Evolutionary conservation across 768 basidiomycete species (phyloP).

Genomic region (Tricholoma hemisulphureum): DNA sequence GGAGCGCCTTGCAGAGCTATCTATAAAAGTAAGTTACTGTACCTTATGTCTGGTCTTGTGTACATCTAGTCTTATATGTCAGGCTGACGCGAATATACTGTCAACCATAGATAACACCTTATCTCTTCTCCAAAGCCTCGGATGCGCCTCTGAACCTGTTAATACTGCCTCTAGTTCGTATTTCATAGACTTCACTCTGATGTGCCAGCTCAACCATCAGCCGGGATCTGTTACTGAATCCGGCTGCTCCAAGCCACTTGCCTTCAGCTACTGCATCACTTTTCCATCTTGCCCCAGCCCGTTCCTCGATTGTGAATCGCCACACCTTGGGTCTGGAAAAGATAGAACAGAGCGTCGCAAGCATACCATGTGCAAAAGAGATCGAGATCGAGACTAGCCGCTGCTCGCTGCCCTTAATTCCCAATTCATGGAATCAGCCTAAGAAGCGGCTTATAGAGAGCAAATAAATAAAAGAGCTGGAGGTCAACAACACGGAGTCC

Average conservation of each 20-base stretch:
- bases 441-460: background rate
- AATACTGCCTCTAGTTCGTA: background rate
- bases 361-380: background rate
- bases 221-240: background rate
- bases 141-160: background rate
- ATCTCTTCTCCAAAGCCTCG: slow-evolving; percentile 9
- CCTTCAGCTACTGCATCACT: slow-evolving; percentile 2
- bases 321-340: slow-evolving; percentile 1
- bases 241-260: background rate
- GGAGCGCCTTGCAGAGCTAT: slow-evolving; percentile 27
- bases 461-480: slow-evolving; percentile 3
- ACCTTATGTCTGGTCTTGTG: background rate
- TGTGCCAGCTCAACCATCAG: background rate
- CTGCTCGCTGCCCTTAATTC: slow-evolving; percentile 1
- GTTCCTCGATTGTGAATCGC: slow-evolving; percentile 8
- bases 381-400: slow-evolving; percentile 1
- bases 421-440: background rate
- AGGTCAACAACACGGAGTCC: background rate
- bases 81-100: slow-evolving; percentile 15
- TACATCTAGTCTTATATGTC: background rate
- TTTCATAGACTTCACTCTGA: background rate
- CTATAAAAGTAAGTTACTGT: slow-evolving; percentile 23
- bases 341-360: background rate
- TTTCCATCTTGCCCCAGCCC: slow-evolving; percentile 8
- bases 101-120: slow-evolving; percentile 11